These are phyloP conservation scores for Pterocarpus santalinus DNA, from an alignment of 306 rosid species.

Conservation along the genomic window DNA sequence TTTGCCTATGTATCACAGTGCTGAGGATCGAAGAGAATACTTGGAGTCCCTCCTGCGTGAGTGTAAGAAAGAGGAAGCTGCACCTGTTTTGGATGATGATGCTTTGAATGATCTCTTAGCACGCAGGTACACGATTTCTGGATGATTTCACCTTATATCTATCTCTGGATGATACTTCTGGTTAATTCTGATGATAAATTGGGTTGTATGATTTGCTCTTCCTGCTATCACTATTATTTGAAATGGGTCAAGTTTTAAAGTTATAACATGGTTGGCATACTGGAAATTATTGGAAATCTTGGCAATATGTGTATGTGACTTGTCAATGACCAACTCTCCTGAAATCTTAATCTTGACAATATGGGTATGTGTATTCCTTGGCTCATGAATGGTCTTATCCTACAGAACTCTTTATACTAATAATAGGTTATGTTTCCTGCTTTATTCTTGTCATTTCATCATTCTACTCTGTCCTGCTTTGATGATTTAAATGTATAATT, in stretches of 20 bases:
- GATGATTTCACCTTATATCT: constrained; percentile 30
- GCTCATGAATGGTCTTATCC: neutral
- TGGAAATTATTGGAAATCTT: constrained; percentile 17
- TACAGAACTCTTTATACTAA: constrained; percentile 9
- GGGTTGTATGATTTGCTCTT: constrained; percentile 32
- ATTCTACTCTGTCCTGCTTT: constrained; percentile 11
- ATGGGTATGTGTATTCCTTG: too few relatives aligned
- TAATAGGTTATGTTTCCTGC: constrained; percentile 19
- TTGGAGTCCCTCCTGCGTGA: constrained; percentile 96
- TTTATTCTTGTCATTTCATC: constrained; percentile 35
- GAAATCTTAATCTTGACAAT: too few relatives aligned
- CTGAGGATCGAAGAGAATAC: constrained; percentile 99
- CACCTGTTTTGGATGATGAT: constrained; percentile 98
- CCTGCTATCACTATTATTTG: constrained; percentile 26
- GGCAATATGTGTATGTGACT: neutral
- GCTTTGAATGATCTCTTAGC: constrained; percentile 93
- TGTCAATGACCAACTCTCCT: too few relatives aligned
- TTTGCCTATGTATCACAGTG: constrained; percentile 65
- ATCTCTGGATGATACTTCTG: constrained; percentile 26
- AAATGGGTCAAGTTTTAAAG: neutral
- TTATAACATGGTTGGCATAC: constrained; percentile 16
- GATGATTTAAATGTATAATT: constrained; percentile 27
- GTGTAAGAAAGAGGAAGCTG: constrained; percentile 97
- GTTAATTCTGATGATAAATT: constrained; percentile 38
- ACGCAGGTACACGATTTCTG: constrained; percentile 73